These are phyloP conservation scores for Lunasporangiospora selenospora DNA, from an alignment of 192 early-diverging fungal species.

Conservation along the genomic window DNA sequence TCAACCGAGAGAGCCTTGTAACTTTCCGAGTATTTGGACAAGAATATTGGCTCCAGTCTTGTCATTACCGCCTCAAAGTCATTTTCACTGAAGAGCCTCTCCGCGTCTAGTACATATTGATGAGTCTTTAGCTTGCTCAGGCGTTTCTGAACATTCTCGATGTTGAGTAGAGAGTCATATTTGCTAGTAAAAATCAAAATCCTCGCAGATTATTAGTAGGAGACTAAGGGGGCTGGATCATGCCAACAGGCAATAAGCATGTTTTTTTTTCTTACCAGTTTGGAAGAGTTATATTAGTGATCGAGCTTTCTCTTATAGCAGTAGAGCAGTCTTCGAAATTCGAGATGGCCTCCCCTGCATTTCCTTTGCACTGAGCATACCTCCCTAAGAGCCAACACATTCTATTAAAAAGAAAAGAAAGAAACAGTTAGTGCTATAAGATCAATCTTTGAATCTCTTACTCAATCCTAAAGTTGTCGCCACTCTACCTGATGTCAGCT, in stretches of 20 bases:
- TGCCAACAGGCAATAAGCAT: background rate
- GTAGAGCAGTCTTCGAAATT: slow-evolving; percentile 23
- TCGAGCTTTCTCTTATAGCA: background rate
- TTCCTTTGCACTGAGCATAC: slow-evolving; percentile 33
- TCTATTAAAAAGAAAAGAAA: slow-evolving; percentile 1
- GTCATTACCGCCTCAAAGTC: slow-evolving; percentile 46
- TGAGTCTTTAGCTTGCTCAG: slow-evolving; percentile 36
- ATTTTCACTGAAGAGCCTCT: slow-evolving; percentile 30
- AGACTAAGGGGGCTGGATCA: background rate
- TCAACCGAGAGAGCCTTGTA: background rate
- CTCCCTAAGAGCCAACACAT: slow-evolving; percentile 27
- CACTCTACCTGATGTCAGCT: no score
- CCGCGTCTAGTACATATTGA: slow-evolving; percentile 44
- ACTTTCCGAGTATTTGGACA: background rate
- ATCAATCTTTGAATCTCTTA: no score
- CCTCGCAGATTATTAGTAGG: background rate
- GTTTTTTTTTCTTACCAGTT: slow-evolving; percentile 20
- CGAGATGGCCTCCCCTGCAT: slow-evolving; percentile 25
- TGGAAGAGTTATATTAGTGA: slow-evolving; percentile 5
- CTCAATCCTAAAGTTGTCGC: no score
- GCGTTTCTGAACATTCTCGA: slow-evolving; percentile 15
- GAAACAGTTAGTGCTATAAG: background rate
- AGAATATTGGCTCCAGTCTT: slow-evolving; percentile 40
- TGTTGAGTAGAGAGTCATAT: slow-evolving; percentile 44
- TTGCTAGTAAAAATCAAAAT: slow-evolving; percentile 41